Conservation (phyloP, 176 grass and related monocot species). For the Oryza officinalis region DNA sequence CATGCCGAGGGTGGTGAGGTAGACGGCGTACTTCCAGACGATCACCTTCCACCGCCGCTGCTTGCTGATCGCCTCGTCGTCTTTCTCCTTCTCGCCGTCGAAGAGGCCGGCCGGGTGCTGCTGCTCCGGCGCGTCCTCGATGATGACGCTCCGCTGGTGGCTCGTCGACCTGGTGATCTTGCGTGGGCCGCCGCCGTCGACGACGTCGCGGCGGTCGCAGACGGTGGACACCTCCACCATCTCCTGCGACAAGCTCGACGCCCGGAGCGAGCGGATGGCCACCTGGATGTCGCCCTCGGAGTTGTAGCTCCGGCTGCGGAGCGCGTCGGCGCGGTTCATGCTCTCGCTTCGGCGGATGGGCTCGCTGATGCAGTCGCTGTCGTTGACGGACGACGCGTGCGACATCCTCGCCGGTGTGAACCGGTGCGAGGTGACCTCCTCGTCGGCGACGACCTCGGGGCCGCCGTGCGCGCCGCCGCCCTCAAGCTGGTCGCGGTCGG, state of each 20-base stretch:
- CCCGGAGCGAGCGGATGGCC: constrained; percentile 35
- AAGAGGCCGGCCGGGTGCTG: neutral
- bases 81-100: constrained; percentile 20
- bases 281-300: constrained; percentile 78
- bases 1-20: constrained; percentile 82
- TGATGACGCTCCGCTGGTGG: constrained; percentile 52
- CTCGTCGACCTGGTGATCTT: constrained; percentile 57
- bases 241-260: constrained; percentile 56
- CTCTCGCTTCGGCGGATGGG: constrained; percentile 44
- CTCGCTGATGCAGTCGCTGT: constrained; percentile 39
- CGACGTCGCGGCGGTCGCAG: constrained; percentile 41
- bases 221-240: constrained; percentile 57
- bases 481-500: constrained; percentile 43
- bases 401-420: constrained; percentile 91
- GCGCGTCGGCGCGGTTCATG: constrained; percentile 29
- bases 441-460: constrained; percentile 53
- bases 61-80: constrained; percentile 22
- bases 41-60: constrained; percentile 68
- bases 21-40: constrained; percentile 77
- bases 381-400: constrained; percentile 51
- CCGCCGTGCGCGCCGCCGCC: constrained; percentile 7
- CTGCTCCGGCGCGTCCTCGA: constrained; percentile 44
- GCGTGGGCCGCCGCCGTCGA: constrained; percentile 9
- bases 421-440: constrained; percentile 78
- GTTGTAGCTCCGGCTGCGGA: constrained; percentile 66